phyloP scores from a whole-genome alignment of 768 basidiomycete species.

The Podaxis pistillaris region DNA sequence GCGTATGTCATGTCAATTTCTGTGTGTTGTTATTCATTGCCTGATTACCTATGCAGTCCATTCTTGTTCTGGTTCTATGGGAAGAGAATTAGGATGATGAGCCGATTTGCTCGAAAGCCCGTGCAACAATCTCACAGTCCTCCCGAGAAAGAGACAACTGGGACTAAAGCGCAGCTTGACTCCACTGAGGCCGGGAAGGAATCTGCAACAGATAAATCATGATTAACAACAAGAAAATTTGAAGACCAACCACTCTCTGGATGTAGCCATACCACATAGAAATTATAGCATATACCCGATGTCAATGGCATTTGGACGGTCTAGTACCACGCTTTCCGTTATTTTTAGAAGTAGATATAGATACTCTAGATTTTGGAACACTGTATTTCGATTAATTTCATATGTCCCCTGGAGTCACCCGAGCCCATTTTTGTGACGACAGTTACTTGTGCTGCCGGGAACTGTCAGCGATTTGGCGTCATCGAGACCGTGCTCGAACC shows the following conservation, averaged over 20 bases:
- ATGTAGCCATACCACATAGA: not conserved
- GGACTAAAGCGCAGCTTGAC: not conserved
- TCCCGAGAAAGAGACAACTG: not conserved
- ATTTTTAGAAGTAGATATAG: not conserved
- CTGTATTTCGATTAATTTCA: too few relatives aligned
- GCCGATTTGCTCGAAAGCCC: slow-evolving; percentile 37
- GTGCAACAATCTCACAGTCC: not conserved
- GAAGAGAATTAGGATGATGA: slow-evolving; percentile 46
- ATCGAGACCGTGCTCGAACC: too few relatives aligned
- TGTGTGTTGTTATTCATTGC: not conserved
- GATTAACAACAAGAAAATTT: not conserved
- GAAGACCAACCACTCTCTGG: not conserved
- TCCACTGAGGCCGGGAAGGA: not conserved
- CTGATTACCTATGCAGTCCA: slow-evolving; percentile 22
- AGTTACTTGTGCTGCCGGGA: too few relatives aligned
- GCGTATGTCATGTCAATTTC: slow-evolving; percentile 33
- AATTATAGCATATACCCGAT: not conserved
- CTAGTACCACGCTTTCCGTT: not conserved
- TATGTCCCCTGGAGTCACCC: too few relatives aligned
- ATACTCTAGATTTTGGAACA: too few relatives aligned
- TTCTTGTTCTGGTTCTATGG: slow-evolving; percentile 36
- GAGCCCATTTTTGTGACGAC: too few relatives aligned
- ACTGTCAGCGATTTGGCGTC: too few relatives aligned
- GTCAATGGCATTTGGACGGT: not conserved
- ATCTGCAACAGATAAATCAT: not conserved